Base-by-base conservation (phyloP, 2,329 filamentous ascomycete species). In the Fusarium austroafricanum region DNA sequence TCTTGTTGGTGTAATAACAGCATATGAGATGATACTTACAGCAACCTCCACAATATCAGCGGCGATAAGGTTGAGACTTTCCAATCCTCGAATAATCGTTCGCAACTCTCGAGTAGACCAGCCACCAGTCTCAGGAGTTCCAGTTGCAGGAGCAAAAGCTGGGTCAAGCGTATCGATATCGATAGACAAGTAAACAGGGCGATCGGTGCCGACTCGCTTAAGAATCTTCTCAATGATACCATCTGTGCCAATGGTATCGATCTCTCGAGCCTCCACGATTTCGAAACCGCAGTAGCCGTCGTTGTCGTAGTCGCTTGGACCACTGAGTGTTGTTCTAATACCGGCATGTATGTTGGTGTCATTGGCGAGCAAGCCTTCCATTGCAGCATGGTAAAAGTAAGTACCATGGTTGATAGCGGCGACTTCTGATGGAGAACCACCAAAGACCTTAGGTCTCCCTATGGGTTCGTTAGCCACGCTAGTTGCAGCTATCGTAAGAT, bases 331-430 rank as follows among this genome's bases (percentile, higher is more conserved):
- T 0, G 93, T 96, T 56, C 93, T 89, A 77, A 96, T 96, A 38
- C 93, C 93, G 17, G 92, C 93, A 77, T 96, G 93, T 79, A 96
- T 94, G 80, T 94, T 95, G 70, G 88, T 91, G 81, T 96, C 92
- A 75, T 96, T 96, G 65, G 85, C 85, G 20, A 96, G 83, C 17
- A 96, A 83, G 4, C 93, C 93, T 76, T 96, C 92, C 79, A 89
- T 87, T 1, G 90, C 81, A 0, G 92, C 93, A 76, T 95, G 92
- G 80, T 90, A 96, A 81, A 96, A 96, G 82, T 96, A 96, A 2
- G 92, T 96, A 40, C 93, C 93, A 80, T 96, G 92, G 80, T 96
- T 96, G 81, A 96, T 90, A 67, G 85, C 85, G 20, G 93, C 92
- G 38, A 89, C 87, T 63, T 94, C 86, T 28, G 88, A 91, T 1